Evolutionary conservation across 768 basidiomycete species (phyloP).

Genomic region (Crepidotus variabilis): DNA sequence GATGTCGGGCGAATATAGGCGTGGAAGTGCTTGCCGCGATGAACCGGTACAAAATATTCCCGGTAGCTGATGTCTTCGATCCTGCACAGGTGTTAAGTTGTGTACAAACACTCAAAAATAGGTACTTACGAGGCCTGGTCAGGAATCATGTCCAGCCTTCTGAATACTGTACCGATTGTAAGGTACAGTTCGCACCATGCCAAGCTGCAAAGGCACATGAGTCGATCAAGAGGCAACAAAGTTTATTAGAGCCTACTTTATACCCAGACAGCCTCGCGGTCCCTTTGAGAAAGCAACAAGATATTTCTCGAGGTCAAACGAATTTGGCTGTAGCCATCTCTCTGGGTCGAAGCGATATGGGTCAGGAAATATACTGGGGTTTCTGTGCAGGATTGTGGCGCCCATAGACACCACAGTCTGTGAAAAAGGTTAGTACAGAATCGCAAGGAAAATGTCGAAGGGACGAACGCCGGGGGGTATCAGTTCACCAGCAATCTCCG

Average conservation of each 20-base stretch:
- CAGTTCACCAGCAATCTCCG: constrained; percentile 28
- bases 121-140: constrained; percentile 28
- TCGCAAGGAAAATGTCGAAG: not conserved
- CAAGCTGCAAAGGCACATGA: constrained; percentile 22
- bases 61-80: constrained; percentile 28
- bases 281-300: constrained; percentile 42
- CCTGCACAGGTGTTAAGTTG: constrained; percentile 8
- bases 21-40: constrained; percentile 28
- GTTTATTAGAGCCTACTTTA: constrained; percentile 29
- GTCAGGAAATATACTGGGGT: constrained; percentile 36
- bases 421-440: not conserved
- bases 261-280: constrained; percentile 40
- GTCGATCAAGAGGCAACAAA: not conserved
- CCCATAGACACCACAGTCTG: constrained; percentile 41
- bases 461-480: constrained; percentile 35
- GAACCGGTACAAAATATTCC: constrained; percentile 33
- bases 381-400: constrained; percentile 33
- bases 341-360: constrained; percentile 36
- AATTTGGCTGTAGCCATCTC: constrained; percentile 35
- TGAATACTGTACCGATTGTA: constrained; percentile 35
- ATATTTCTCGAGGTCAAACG: constrained; percentile 33
- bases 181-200: constrained; percentile 42
- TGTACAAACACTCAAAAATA: not conserved
- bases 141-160: constrained; percentile 30
- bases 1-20: constrained; percentile 15